These are phyloP conservation scores for Larix sibirica DNA, from an alignment of 83 land plant species.

Conservation along the genomic window DNA sequence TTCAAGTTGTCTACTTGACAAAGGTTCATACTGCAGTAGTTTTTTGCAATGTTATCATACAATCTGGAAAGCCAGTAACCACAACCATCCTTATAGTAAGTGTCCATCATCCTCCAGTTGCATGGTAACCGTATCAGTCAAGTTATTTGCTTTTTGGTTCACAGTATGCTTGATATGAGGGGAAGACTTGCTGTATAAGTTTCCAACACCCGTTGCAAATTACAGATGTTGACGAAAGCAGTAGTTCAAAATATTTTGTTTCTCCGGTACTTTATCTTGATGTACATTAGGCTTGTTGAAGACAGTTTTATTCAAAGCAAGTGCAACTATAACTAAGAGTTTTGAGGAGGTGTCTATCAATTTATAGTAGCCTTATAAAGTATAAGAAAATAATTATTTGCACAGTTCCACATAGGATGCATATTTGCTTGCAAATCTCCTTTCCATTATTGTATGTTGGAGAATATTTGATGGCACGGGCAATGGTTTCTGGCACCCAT, in stretches of 20 bases:
- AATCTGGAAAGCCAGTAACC: not conserved
- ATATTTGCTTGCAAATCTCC: no score
- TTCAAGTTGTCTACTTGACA: not conserved
- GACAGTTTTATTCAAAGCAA: not conserved
- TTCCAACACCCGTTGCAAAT: not conserved
- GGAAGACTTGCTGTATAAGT: not conserved
- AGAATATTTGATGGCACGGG: no score
- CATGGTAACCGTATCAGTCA: not conserved
- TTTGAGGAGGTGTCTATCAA: not conserved
- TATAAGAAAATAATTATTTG: no score
- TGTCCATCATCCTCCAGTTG: not conserved
- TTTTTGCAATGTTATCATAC: not conserved
- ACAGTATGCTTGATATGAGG: not conserved
- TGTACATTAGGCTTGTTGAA: not conserved
- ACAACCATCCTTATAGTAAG: not conserved
- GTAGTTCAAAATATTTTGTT: not conserved
- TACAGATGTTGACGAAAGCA: not conserved
- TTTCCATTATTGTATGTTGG: no score
- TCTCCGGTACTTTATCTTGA: not conserved
- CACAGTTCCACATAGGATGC: no score
- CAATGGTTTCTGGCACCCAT: no score
- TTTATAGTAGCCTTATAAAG: not conserved
- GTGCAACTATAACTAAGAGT: slow-evolving; percentile 7
- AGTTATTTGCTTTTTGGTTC: not conserved
- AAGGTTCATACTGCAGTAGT: not conserved